Conservation (phyloP, 164 flowering plant species). For the Liriodendron chinense region DNA sequence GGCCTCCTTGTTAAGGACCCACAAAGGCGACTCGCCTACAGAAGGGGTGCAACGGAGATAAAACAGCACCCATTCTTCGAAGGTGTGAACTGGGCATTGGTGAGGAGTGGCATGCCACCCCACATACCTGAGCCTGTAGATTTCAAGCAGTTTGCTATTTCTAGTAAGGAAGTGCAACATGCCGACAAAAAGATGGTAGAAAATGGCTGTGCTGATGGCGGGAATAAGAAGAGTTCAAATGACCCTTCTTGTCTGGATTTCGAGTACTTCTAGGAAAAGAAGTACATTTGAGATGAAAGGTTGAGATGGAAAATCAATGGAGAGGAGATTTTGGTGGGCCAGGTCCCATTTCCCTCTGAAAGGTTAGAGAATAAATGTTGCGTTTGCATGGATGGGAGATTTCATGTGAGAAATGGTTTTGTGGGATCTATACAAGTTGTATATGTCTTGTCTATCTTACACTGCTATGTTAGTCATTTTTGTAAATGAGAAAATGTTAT, state of each 20-base stretch:
- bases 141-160: background rate
- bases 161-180: background rate
- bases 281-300: background rate
- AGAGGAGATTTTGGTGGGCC: background rate
- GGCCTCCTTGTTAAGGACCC: conserved; percentile 17
- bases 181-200: conserved; percentile 2
- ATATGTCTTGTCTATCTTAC: no score
- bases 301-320: background rate
- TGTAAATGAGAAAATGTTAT: no score
- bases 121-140: conserved; percentile 12
- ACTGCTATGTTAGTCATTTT: no score
- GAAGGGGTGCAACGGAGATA: conserved; percentile 18
- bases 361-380: background rate
- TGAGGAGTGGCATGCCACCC: conserved; percentile 12
- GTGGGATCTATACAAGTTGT: background rate
- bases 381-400: background rate
- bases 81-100: conserved; percentile 20
- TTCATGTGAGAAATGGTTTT: background rate
- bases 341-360: background rate
- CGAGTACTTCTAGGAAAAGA: conserved; percentile 10
- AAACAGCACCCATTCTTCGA: conserved; percentile 20
- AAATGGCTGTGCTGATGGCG: background rate
- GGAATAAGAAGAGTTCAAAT: background rate
- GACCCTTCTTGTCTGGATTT: conserved; percentile 16
- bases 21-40: conserved; percentile 11